A percentile compares a stretch with the other conserved stretches of the same genome.
phyloP scores from a whole-genome alignment of 345 rosid genomes.

The Euphorbia peplus region DNA sequence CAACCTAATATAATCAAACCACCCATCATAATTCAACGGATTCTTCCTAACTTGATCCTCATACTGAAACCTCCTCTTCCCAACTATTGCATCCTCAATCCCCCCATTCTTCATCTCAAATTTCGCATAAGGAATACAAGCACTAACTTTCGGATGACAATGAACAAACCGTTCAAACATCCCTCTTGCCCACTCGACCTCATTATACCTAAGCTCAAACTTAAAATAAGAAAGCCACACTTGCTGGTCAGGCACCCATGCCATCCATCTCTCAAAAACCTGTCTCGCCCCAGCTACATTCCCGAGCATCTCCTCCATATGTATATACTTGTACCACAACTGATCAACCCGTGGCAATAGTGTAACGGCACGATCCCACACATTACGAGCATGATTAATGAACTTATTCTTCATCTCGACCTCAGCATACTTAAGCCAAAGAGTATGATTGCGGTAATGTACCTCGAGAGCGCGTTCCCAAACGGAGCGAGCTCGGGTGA shows the following conservation, averaged over 20 bases:
- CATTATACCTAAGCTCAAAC: slow-evolving; percentile 73
- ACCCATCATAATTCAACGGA: slow-evolving; percentile 60
- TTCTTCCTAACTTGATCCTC: slow-evolving; percentile 80
- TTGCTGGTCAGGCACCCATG: slow-evolving; percentile 78
- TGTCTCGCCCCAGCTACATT: slow-evolving; percentile 76
- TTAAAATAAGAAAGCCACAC: slow-evolving; percentile 78
- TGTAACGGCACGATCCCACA: slow-evolving; percentile 79
- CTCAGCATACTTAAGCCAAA: slow-evolving; percentile 87
- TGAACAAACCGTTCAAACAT: slow-evolving; percentile 66
- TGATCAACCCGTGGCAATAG: slow-evolving; percentile 84
- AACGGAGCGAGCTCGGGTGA: slow-evolving; percentile 71
- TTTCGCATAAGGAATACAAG: slow-evolving; percentile 69
- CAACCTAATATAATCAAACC: slow-evolving; percentile 73
- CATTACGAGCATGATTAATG: slow-evolving; percentile 74
- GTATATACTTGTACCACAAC: slow-evolving; percentile 89
- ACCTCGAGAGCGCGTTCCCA: slow-evolving; percentile 86
- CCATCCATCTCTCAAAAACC: slow-evolving; percentile 84
- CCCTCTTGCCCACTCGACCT: slow-evolving; percentile 55
- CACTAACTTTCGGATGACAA: slow-evolving; percentile 65
- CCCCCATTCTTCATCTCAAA: slow-evolving; percentile 88
- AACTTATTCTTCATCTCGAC: slow-evolving; percentile 87
- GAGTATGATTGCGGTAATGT: slow-evolving; percentile 67
- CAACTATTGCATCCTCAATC: slow-evolving; percentile 82
- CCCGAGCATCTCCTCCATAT: slow-evolving; percentile 86
- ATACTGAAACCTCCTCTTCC: slow-evolving; percentile 84